phyloP scores from a whole-genome alignment of 1,284 basidiomycete genomes.

The Papiliotrema fonsecae region DNA sequence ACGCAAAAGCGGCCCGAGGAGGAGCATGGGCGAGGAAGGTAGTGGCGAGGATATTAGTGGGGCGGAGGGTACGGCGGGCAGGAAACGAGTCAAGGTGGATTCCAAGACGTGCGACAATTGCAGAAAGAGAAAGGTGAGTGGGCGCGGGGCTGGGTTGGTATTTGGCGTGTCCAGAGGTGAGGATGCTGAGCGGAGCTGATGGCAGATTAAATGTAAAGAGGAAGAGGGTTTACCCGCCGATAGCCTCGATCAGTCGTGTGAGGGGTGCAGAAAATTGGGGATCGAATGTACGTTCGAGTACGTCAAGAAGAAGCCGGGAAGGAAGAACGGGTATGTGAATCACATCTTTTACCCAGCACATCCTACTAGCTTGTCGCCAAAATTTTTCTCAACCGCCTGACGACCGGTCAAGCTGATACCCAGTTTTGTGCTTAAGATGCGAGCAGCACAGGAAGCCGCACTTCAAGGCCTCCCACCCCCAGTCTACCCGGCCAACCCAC shows the following conservation, averaged over 20 bases:
- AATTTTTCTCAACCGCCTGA: too few relatives aligned
- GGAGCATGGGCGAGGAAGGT: not conserved
- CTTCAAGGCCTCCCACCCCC: not conserved
- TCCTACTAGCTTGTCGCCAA: not conserved
- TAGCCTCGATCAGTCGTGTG: conserved; percentile 18
- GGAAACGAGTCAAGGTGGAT: not conserved
- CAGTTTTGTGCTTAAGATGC: not conserved
- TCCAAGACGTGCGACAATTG: conserved; percentile 38
- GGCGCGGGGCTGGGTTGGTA: too few relatives aligned
- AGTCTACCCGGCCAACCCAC: not conserved
- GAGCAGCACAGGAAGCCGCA: not conserved
- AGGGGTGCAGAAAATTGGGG: conserved; percentile 38
- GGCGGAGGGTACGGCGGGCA: not conserved
- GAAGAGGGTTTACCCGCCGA: conserved; percentile 12
- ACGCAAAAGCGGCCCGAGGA: too few relatives aligned
- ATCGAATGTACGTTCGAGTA: conserved; percentile 42
- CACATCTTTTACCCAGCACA: not conserved
- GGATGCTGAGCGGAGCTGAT: too few relatives aligned
- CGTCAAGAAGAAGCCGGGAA: conserved; percentile 43
- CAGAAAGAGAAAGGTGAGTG: conserved; percentile 36
- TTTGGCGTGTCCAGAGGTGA: not conserved
- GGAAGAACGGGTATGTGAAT: conserved; percentile 39
- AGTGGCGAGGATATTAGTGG: not conserved
- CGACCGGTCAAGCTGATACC: too few relatives aligned
- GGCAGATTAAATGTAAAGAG: conserved; percentile 33